These are phyloP conservation scores for Asparagopsis taxiformis DNA, from an alignment of 31 red algal species.

Conservation along the genomic window DNA sequence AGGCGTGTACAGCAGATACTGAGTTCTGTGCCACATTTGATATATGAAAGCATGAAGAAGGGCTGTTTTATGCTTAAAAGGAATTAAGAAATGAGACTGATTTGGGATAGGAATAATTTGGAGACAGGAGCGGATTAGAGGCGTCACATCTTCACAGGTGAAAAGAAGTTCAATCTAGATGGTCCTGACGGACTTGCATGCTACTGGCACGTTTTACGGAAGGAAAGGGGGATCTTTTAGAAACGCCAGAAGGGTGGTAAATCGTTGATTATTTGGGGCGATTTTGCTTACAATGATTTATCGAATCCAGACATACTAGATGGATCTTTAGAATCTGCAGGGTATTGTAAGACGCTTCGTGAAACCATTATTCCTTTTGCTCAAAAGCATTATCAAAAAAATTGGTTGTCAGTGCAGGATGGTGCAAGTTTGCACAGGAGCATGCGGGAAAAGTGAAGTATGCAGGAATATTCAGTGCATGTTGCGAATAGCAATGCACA, in stretches of 20 bases:
- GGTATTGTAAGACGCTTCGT: too few relatives aligned
- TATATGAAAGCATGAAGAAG: not conserved
- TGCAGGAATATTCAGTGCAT: too few relatives aligned
- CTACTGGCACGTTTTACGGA: slow-evolving; percentile 10
- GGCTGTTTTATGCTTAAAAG: not conserved
- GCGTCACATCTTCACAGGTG: not conserved
- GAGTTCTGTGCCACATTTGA: not conserved
- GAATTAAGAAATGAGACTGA: not conserved
- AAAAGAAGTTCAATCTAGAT: slow-evolving; percentile 21
- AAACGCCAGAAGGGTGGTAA: slow-evolving; percentile 3
- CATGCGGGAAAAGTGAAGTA: too few relatives aligned
- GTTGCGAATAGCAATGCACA: too few relatives aligned
- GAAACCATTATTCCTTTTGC: too few relatives aligned
- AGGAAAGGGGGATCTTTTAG: slow-evolving; percentile 2
- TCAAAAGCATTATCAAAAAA: too few relatives aligned
- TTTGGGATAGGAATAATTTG: not conserved
- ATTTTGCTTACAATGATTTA: too few relatives aligned
- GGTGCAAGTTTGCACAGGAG: too few relatives aligned
- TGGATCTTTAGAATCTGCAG: too few relatives aligned
- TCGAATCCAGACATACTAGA: too few relatives aligned
- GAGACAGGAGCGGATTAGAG: not conserved
- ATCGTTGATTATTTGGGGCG: not conserved
- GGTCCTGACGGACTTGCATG: slow-evolving; percentile 8
- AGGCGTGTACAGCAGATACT: not conserved
- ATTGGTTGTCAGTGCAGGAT: too few relatives aligned